Conservation (phyloP, 768 basidiomycete genomes). For the Galerina marginata region DNA sequence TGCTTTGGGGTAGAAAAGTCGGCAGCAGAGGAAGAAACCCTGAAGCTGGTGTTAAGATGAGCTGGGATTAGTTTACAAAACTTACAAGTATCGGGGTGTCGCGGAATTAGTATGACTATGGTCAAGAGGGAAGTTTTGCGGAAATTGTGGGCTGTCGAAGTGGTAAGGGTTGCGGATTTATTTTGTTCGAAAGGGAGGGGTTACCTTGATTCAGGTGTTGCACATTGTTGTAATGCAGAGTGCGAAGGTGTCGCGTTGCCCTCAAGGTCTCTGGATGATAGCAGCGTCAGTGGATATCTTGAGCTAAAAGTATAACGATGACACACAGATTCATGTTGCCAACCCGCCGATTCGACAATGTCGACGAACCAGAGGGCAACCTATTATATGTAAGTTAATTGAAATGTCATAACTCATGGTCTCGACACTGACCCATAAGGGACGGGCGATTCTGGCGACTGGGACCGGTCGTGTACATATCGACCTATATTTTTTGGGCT, state of each 20-base stretch:
- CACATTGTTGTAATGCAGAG: conserved; percentile 38
- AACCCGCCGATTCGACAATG: neutral
- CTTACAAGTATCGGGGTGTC: conserved; percentile 40
- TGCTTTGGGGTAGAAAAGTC: conserved; percentile 35
- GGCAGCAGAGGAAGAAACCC: conserved; percentile 19
- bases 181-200: neutral
- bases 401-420: neutral
- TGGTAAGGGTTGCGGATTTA: neutral
- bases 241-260: conserved; percentile 18
- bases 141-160: conserved; percentile 27
- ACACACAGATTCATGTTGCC: conserved; percentile 21
- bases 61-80: conserved; percentile 2
- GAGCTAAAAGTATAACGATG: conserved; percentile 8
- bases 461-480: conserved; percentile 25
- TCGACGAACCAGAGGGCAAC: neutral
- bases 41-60: neutral
- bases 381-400: neutral
- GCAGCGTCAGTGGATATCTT: conserved; percentile 1
- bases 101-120: conserved; percentile 27
- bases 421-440: conserved; percentile 18
- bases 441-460: conserved; percentile 30
- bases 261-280: conserved; percentile 14
- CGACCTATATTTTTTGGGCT: conserved; percentile 30
- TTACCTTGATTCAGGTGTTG: conserved; percentile 56
- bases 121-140: conserved; percentile 23